Evolutionary conservation across 73 alveolate genomes (phyloP).

Genomic region (Paramecium tetraurelia): DNA sequence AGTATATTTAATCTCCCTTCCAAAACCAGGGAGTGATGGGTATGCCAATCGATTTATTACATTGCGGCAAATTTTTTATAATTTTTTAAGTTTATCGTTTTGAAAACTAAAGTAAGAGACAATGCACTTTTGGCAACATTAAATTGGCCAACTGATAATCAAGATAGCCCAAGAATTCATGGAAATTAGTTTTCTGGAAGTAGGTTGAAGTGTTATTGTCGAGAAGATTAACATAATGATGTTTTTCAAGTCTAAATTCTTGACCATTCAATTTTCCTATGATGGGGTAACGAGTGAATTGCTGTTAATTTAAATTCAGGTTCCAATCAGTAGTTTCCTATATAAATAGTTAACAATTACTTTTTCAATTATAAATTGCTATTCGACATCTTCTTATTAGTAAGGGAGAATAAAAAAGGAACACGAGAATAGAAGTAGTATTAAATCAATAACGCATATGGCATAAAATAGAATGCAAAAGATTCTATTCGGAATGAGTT

Average conservation of each 20-base stretch:
- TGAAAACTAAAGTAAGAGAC: not conserved
- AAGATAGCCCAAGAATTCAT: not conserved
- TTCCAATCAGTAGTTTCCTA: not conserved
- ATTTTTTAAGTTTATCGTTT: not conserved
- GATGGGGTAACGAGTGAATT: not conserved
- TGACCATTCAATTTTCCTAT: not conserved
- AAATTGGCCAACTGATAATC: not conserved
- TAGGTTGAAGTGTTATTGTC: not conserved
- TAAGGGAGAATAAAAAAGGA: not conserved
- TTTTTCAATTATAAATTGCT: not conserved
- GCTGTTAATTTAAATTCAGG: not conserved
- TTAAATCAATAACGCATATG: not conserved
- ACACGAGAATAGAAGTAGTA: not conserved
- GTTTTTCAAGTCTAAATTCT: not conserved
- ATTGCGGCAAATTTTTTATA: not conserved
- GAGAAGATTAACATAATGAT: not conserved
- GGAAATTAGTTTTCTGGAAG: not conserved
- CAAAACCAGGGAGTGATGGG: not conserved
- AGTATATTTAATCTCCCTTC: not conserved
- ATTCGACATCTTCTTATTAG: not conserved
- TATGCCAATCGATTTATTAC: not conserved
- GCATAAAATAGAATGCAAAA: not conserved
- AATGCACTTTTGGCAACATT: not conserved
- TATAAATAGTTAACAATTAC: not conserved
- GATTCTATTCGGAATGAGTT: conserved; percentile 1